phyloP scores from a whole-genome alignment of 306 rosid genomes.

The Gastrolobium bilobum region DNA sequence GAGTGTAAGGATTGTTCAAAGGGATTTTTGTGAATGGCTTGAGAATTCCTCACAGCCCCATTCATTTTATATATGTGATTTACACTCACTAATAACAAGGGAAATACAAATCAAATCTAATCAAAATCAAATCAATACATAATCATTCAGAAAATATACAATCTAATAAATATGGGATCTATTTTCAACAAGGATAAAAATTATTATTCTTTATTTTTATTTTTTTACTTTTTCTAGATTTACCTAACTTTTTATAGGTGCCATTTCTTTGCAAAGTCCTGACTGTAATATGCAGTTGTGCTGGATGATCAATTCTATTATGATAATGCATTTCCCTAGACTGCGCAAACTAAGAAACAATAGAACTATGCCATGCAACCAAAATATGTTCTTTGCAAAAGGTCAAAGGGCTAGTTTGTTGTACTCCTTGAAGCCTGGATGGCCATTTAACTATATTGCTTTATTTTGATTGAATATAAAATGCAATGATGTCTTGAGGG shows the following conservation, averaged over 20 bases:
- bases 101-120: too few relatives aligned
- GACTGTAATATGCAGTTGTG: background rate
- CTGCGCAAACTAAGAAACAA: background rate
- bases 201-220: too few relatives aligned
- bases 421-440: background rate
- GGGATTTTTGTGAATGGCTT: too few relatives aligned
- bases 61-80: too few relatives aligned
- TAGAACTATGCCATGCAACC: background rate
- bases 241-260: background rate
- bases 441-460: conserved; percentile 4
- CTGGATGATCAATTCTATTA: conserved; percentile 16
- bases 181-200: too few relatives aligned
- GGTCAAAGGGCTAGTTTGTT: background rate
- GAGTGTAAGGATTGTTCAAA: background rate
- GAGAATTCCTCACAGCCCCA: too few relatives aligned
- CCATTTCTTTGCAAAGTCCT: background rate
- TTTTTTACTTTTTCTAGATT: background rate
- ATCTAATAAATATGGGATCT: too few relatives aligned
- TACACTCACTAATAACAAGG: too few relatives aligned
- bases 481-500: conserved; percentile 12
- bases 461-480: conserved; percentile 28
- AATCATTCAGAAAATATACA: too few relatives aligned
- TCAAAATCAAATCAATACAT: too few relatives aligned
- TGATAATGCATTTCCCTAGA: background rate
- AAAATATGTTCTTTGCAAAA: background rate